Evolutionary conservation across 2,329 filamentous ascomycete species (phyloP).

Genomic region (Dactylellina parvicollis): DNA sequence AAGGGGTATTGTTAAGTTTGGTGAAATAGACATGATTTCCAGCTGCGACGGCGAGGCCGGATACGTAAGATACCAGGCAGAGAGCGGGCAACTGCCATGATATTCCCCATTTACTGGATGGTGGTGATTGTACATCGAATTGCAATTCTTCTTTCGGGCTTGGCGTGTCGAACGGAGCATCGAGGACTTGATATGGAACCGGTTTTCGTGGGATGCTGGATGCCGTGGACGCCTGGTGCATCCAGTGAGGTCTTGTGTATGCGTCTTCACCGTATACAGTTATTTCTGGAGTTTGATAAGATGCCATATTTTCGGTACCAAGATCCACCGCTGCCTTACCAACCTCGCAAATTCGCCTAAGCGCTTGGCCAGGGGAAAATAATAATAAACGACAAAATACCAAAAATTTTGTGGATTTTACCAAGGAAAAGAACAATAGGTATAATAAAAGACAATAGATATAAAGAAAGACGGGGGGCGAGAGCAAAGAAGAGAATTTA

Average conservation of each 20-base stretch:
- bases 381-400: no score
- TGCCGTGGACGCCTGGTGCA: conserved; percentile 2
- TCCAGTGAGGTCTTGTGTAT: conserved; percentile 22
- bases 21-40: conserved; percentile 51
- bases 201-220: conserved; percentile 29
- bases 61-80: conserved; percentile 10
- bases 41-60: conserved; percentile 27
- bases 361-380: no score
- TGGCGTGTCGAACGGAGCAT: background rate
- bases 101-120: conserved; percentile 41
- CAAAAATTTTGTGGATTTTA: no score
- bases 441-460: no score
- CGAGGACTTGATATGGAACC: conserved; percentile 22
- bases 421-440: no score
- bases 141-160: conserved; percentile 8
- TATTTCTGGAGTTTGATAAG: conserved; percentile 35
- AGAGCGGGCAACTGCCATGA: conserved; percentile 40
- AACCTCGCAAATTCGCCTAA: background rate
- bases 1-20: conserved; percentile 24
- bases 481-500: background rate
- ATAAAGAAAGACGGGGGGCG: background rate
- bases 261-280: background rate
- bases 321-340: background rate
- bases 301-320: conserved; percentile 5
- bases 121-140: background rate